These are phyloP conservation scores for Pythium coloratum DNA, from an alignment of 352 stramenopile species.

Conservation along the genomic window DNA sequence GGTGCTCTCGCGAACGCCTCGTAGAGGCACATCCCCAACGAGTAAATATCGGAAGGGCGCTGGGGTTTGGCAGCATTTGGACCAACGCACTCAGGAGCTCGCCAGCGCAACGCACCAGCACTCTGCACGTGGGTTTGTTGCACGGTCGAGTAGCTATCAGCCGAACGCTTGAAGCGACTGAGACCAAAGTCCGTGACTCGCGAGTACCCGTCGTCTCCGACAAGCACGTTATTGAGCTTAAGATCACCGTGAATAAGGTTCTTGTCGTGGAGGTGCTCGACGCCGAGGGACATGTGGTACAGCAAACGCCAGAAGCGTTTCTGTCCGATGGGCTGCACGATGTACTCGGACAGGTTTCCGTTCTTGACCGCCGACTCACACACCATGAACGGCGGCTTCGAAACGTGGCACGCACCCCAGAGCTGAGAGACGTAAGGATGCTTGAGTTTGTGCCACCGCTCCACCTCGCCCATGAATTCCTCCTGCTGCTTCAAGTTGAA, in stretches of 20 bases:
- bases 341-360: too few species aligned
- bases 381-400: constrained; percentile 19
- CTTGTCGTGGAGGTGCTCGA: neutral
- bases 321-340: too few species aligned
- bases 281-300: neutral
- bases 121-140: constrained; percentile 8
- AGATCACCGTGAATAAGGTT: neutral
- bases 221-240: neutral
- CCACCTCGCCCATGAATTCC: constrained; percentile 50
- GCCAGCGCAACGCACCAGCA: constrained; percentile 5
- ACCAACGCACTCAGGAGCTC: neutral
- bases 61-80: neutral
- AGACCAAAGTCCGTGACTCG: constrained; percentile 20
- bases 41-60: constrained; percentile 9
- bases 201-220: neutral
- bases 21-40: constrained; percentile 15
- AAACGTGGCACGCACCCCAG: constrained; percentile 30
- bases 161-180: constrained; percentile 5
- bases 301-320: constrained; percentile 2
- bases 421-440: constrained; percentile 89
- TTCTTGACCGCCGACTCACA: too few species aligned
- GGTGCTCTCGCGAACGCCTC: constrained; percentile 5
- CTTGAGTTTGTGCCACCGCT: constrained; percentile 86
- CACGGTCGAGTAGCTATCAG: too few species aligned
- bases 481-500: too few species aligned